Evolutionary conservation across 2,329 filamentous ascomycete genomes (phyloP).

Genomic region (Oidium heveae): DNA sequence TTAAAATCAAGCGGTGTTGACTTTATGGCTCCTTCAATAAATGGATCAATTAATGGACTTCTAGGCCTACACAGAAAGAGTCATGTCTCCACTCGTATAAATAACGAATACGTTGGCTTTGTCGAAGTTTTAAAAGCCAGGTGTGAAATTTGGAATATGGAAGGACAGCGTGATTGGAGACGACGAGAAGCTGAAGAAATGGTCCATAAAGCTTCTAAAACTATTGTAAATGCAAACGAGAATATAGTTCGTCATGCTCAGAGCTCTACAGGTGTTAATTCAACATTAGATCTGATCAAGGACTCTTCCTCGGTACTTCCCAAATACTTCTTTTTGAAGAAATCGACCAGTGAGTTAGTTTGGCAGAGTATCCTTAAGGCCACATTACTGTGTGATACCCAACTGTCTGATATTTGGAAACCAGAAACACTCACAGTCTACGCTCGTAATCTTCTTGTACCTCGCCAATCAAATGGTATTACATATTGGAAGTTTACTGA

Average conservation of each 20-base stretch:
- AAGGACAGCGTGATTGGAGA: conserved; percentile 47
- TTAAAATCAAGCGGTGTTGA: conserved; percentile 49
- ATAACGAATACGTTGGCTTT: conserved; percentile 52
- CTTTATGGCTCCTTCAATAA: conserved; percentile 28
- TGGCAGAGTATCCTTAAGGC: conserved; percentile 9
- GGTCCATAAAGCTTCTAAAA: conserved; percentile 7
- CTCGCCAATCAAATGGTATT: conserved; percentile 28
- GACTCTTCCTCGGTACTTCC: conserved; percentile 3
- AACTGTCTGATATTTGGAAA: conserved; percentile 17
- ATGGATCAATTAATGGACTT: conserved; percentile 24
- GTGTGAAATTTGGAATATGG: conserved; percentile 70
- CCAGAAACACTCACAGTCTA: conserved; percentile 27
- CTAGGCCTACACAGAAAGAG: conserved; percentile 18
- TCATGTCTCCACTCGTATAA: conserved; percentile 18
- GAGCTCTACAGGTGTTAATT: background rate
- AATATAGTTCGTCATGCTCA: background rate
- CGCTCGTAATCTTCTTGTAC: conserved; percentile 34
- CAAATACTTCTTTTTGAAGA: conserved; percentile 10
- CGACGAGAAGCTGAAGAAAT: conserved; percentile 23
- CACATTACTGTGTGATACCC: conserved; percentile 5
- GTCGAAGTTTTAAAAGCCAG: conserved; percentile 50
- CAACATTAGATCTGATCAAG: conserved; percentile 2
- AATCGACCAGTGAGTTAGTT: conserved; percentile 3
- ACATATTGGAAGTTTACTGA: conserved; percentile 42
- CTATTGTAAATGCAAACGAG: conserved; percentile 6